Evolutionary conservation across 371 early-diverging fungal genomes (phyloP), one percentile per base, ranked within the genome.

Genomic region (Mortierella sp.): DNA sequence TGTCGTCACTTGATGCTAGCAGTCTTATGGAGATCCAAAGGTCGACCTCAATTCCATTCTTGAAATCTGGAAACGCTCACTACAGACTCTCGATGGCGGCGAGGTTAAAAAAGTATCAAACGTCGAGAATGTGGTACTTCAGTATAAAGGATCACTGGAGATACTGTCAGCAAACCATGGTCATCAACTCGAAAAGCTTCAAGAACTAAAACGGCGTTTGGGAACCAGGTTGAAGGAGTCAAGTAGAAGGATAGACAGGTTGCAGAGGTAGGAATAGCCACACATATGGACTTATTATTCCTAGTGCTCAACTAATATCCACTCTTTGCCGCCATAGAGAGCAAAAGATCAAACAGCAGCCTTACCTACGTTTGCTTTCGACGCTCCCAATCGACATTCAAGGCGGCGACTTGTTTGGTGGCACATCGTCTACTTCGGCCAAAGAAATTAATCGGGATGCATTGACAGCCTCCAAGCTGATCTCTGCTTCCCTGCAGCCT

Each of bases 301-400:
- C 32, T n/a, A 23, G 23, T 45, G 10, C 22, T 7, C 31, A 0
- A 17, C 51, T 67, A n/a, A 66, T 45, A 45, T 8, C n/a, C 29
- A 42, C 2, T 64, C 3, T 59, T 37, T 47, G n/a, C 31, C 7
- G 9, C 28, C 32, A 32, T 59, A 74, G 74, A 2, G 75, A 75
- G 51, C 62, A 66, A 34, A 57, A 6, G 13, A 35, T 54, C 10
- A 54, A 29, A 17, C 31, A 53, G 1, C 62, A 61, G 19, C 76
- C 76, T 2, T 76, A 76, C 57, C 61, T 54, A 26, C 76, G 76
- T 13, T 29, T 76, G 31, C 58, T 76, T 28, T 47, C 70, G 0
- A 57, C 71, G 2, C 53, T 61, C 17, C 23, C 23, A 4, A 1
- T 45, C 22, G 69, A 61, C 47, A n/a, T 29, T 2, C 55, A 61